Evolutionary conservation across 1,284 basidiomycete genomes (phyloP).

Genomic region (Austroboletus niveus): DNA sequence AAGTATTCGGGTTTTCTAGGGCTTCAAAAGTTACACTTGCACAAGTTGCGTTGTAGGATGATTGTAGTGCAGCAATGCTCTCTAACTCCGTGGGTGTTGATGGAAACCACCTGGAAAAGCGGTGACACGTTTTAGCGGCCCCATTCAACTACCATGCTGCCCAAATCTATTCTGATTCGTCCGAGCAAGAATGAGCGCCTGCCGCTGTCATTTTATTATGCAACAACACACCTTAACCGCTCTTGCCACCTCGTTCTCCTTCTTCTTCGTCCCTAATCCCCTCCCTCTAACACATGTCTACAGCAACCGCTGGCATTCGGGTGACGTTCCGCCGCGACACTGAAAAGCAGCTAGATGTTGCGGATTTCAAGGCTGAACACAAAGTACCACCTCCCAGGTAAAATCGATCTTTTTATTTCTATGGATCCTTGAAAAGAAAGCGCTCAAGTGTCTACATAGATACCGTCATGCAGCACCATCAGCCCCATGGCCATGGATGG

Average conservation of each 20-base stretch:
- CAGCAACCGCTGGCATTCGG: slow-evolving; percentile 1
- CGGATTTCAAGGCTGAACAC: slow-evolving; percentile 4
- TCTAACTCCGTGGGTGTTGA: slow-evolving; percentile 2
- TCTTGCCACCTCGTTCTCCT: background rate
- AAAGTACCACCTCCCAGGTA: slow-evolving; percentile 25
- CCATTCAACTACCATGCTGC: background rate
- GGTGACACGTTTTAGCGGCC: slow-evolving; percentile 7
- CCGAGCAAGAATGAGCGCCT: slow-evolving; percentile 2
- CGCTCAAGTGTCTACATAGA: slow-evolving; percentile 4
- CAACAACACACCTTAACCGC: slow-evolving; percentile 5
- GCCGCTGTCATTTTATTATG: slow-evolving; percentile 1
- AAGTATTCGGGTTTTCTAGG: no score
- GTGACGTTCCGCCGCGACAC: background rate
- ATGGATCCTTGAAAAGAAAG: background rate
- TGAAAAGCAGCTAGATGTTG: slow-evolving; percentile 6
- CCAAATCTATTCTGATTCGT: background rate
- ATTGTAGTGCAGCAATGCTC: background rate
- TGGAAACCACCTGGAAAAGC: background rate
- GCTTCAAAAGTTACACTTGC: background rate
- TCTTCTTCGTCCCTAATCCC: background rate
- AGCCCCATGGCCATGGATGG: slow-evolving; percentile 39
- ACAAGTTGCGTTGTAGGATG: background rate
- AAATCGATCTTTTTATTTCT: background rate
- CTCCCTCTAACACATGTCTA: slow-evolving; percentile 11
- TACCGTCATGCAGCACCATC: slow-evolving; percentile 38